Evolutionary conservation across 106 monocot genomes (phyloP).

Genomic region (Allium cepa): DNA sequence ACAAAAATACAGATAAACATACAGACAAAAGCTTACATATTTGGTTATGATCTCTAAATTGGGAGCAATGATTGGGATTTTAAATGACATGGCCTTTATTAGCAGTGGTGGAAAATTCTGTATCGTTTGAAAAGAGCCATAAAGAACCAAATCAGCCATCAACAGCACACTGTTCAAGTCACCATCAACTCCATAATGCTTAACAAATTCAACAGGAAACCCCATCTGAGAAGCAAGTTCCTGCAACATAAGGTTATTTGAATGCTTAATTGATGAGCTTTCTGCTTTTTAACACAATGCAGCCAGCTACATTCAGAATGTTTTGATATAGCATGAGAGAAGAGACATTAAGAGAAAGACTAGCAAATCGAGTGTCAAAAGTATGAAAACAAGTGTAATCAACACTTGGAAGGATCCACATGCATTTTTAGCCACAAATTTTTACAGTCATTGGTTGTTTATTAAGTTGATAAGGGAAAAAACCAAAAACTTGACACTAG

Average conservation of each 20-base stretch:
- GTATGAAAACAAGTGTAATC: too few species aligned
- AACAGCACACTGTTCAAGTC: conserved; percentile 51
- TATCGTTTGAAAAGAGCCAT: conserved; percentile 68
- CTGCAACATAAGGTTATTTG: conserved; percentile 20
- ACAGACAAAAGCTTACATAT: conserved; percentile 45
- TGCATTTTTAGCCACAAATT: too few species aligned
- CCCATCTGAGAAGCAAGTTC: conserved; percentile 61
- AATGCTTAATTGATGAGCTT: too few species aligned
- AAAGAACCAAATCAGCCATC: conserved; percentile 68
- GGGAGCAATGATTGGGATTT: conserved; percentile 67
- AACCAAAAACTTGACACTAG: too few species aligned
- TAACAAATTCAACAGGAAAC: conserved; percentile 51
- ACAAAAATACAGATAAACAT: background rate
- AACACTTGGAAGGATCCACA: too few species aligned
- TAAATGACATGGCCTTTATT: conserved; percentile 78
- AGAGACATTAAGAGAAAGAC: too few species aligned
- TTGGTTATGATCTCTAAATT: conserved; percentile 59
- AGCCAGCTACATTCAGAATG: too few species aligned
- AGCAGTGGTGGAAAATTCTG: conserved; percentile 80
- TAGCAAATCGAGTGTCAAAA: too few species aligned
- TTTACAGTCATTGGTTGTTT: too few species aligned
- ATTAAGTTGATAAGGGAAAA: too few species aligned
- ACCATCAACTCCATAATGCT: conserved; percentile 52
- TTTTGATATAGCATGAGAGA: too few species aligned
- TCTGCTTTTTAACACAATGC: too few species aligned